phyloP scores from a whole-genome alignment of 495 filamentous ascomycete species.

The Penicillium silybi region DNA sequence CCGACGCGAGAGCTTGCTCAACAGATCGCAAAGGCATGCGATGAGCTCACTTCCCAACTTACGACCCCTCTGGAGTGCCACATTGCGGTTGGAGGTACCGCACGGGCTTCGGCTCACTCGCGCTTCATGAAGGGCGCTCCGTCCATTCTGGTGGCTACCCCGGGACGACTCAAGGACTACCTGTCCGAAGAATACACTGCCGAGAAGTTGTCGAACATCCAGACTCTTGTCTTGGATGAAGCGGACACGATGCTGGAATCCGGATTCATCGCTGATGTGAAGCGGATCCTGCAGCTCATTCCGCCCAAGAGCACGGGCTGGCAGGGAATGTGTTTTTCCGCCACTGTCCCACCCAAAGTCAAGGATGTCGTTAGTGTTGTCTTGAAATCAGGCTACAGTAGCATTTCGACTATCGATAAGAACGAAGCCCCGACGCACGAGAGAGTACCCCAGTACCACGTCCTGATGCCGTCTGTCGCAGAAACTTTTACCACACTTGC shows the following conservation, averaged over 20 bases:
- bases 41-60: slow-evolving; percentile 45
- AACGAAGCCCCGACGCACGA: slow-evolving; percentile 60
- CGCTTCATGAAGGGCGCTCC: slow-evolving; percentile 48
- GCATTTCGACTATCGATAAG: slow-evolving; percentile 58
- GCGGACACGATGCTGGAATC: slow-evolving; percentile 63
- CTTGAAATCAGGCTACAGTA: slow-evolving; percentile 51
- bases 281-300: slow-evolving; percentile 53
- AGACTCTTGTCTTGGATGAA: slow-evolving; percentile 63
- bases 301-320: slow-evolving; percentile 54
- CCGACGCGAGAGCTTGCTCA: slow-evolving; percentile 64
- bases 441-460: slow-evolving; percentile 56
- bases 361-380: slow-evolving; percentile 56
- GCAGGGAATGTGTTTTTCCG: slow-evolving; percentile 71
- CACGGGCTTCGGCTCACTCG: slow-evolving; percentile 38
- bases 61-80: slow-evolving; percentile 42
- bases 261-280: slow-evolving; percentile 56
- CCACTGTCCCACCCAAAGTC: slow-evolving; percentile 62
- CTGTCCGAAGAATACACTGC: slow-evolving; percentile 44
- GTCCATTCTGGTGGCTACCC: slow-evolving; percentile 58
- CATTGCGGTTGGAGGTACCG: slow-evolving; percentile 51
- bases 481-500: slow-evolving; percentile 51
- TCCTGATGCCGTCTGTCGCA: slow-evolving; percentile 50
- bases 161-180: slow-evolving; percentile 61
- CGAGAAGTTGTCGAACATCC: slow-evolving; percentile 43
- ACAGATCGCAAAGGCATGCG: slow-evolving; percentile 60